Base-by-base conservation (phyloP, 2,329 filamentous ascomycete species). In the Sclerotinia trifoliorum region DNA sequence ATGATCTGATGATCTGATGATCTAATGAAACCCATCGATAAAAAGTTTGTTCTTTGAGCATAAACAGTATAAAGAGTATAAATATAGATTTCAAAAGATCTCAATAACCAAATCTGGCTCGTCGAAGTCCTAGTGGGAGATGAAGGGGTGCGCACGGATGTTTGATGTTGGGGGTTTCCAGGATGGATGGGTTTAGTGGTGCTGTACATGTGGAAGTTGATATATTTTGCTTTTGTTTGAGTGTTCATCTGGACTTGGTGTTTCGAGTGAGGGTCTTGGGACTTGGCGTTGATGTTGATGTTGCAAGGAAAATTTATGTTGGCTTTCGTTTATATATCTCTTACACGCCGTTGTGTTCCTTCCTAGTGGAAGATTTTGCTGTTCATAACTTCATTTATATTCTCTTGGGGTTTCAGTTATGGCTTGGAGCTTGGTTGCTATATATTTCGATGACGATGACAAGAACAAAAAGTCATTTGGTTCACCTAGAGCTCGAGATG, bases 101-200 rank as follows among this genome's bases (percentile, higher is more conserved):
- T 8, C 32, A 11, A 61, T 17, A 48, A 10, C 44, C 57, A 15
- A 32, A 61, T 49, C 32, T 1, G 44, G 57, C 32, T 6, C 19
- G 2, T 29, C n/a, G 44, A 35, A 4, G 21, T 29, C 29, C 29
- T 29, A 29, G 29, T 46, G 24, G 57, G 57, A 60, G 29, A 61
- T 61, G 57, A 61, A 61, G 57, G 57, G 57, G 57, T 60, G 15
- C 35, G 57, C 57, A 61, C 57, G 57, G 57, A 61, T 61, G 26
- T 35, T 61, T 61, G 57, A 26, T 35, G 42, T 49, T 44, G 32
- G 44, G 57, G 26, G 57, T 48, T 48, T 26, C 42, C 26, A 48
- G 48, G 42, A 21, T 56, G 48, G 42, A 21, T 56, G 24, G 39
- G 19, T 26, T 35, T 35, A 7, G n/a, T 32, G 44, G 42, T 19